These are phyloP conservation scores for Russula ochroleuca DNA, from an alignment of 768 basidiomycete genomes.

Conservation along the genomic window DNA sequence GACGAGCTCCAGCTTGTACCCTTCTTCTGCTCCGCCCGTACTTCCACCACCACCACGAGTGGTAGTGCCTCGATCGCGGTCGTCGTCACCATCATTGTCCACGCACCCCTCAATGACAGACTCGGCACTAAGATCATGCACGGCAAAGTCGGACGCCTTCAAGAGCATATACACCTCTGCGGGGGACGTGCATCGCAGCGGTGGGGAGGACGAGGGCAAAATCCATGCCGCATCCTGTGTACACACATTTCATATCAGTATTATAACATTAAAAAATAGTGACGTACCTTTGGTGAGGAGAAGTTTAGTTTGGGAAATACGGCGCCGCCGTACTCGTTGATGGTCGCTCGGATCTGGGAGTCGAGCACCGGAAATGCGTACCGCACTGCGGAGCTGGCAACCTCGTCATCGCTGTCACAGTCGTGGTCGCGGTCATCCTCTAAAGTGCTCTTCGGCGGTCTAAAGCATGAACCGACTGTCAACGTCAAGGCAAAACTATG, in stretches of 20 bases:
- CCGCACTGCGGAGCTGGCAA: constrained; percentile 25
- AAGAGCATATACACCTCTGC: constrained; percentile 88
- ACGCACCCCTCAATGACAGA: constrained; percentile 67
- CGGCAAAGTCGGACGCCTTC: constrained; percentile 88
- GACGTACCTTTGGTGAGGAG: constrained; percentile 79
- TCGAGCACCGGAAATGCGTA: constrained; percentile 86
- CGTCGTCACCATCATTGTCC: neutral
- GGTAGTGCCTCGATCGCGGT: too few species aligned
- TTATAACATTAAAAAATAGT: neutral
- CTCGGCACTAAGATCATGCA: constrained; percentile 63
- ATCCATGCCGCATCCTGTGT: constrained; percentile 90
- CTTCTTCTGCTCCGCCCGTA: neutral
- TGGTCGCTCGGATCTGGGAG: constrained; percentile 55
- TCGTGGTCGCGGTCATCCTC: constrained; percentile 47
- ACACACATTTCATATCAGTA: too few species aligned
- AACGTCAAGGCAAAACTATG: neutral
- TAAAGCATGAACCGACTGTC: constrained; percentile 31
- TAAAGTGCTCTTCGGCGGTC: constrained; percentile 50
- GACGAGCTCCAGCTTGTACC: constrained; percentile 75
- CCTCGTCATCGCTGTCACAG: constrained; percentile 40
- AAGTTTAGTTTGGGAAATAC: constrained; percentile 97
- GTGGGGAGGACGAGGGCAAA: constrained; percentile 66
- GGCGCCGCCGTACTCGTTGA: constrained; percentile 68
- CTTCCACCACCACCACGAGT: neutral
- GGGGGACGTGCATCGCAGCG: constrained; percentile 81